Evolutionary conservation across 1,139 yeast genomes (phyloP).

Genomic region (Geotrichum carabidarum): DNA sequence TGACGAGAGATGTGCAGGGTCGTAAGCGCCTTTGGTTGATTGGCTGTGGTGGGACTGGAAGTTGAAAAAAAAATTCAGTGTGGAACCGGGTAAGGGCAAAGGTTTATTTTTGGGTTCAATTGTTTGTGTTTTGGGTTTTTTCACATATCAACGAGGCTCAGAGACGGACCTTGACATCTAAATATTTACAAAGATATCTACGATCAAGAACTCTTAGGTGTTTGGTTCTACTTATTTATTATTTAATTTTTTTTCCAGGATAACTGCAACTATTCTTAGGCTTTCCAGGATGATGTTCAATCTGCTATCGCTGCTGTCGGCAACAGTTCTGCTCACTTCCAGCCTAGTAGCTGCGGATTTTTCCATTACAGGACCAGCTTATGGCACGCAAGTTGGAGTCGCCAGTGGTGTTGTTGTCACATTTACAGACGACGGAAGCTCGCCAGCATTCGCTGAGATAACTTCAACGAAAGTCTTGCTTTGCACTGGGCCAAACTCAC

Average conservation of each 20-base stretch:
- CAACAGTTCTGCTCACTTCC: not conserved
- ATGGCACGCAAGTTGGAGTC: constrained; percentile 49
- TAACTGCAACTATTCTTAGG: no score
- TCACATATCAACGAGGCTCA: not conserved
- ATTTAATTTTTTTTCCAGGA: not conserved
- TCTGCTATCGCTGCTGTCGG: constrained; percentile 1
- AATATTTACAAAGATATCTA: no score
- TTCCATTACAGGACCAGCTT: constrained; percentile 47
- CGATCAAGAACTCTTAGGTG: not conserved
- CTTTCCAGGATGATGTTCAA: not conserved
- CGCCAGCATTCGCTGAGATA: constrained; percentile 47
- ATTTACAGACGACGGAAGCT: constrained; percentile 58
- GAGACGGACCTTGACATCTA: no score
- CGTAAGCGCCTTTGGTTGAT: not conserved
- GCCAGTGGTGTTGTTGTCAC: constrained; percentile 47
- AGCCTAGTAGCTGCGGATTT: constrained; percentile 49
- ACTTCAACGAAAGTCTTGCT: constrained; percentile 50
- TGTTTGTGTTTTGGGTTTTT: not conserved
- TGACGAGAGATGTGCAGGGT: not conserved
- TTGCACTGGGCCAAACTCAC: constrained; percentile 60
- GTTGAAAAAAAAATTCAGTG: not conserved
- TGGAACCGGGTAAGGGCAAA: not conserved
- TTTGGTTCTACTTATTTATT: not conserved
- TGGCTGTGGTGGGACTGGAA: not conserved
- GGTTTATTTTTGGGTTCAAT: constrained; percentile 1